phyloP scores from a whole-genome alignment of 768 basidiomycete genomes.

The Tricholoma bakamatsutake region DNA sequence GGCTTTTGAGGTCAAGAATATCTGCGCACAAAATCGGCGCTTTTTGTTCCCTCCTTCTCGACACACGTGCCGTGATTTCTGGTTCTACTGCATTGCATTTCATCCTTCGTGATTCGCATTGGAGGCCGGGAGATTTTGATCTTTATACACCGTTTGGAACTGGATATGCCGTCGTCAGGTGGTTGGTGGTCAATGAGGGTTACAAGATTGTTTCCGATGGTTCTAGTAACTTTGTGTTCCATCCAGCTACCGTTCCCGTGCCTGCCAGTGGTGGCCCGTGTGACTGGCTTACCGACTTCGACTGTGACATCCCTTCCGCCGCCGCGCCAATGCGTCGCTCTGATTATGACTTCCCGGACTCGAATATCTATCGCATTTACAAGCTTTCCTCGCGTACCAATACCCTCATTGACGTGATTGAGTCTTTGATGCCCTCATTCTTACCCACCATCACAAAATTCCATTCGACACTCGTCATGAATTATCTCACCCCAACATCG shows the following conservation, averaged over 20 bases:
- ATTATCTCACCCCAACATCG: conserved; percentile 7
- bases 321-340: not conserved
- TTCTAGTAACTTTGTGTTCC: conserved; percentile 5
- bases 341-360: not conserved
- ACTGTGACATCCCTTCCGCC: not conserved
- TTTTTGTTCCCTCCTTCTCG: conserved; percentile 8
- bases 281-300: conserved; percentile 3
- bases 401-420: conserved; percentile 9
- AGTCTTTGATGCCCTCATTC: conserved; percentile 7
- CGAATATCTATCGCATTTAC: conserved; percentile 10
- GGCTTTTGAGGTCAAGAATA: conserved; percentile 7
- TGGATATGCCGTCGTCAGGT: conserved; percentile 6
- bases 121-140: conserved; percentile 10
- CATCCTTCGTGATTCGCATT: conserved; percentile 10
- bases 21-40: not conserved
- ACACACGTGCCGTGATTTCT: conserved; percentile 11
- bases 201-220: conserved; percentile 9
- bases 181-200: conserved; percentile 4
- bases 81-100: conserved; percentile 10
- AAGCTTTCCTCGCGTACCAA: conserved; percentile 4
- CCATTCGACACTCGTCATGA: conserved; percentile 13
- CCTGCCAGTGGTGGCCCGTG: not conserved
- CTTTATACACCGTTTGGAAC: conserved; percentile 11
- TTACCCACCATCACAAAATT: conserved; percentile 10
- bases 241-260: conserved; percentile 1